Base-by-base conservation (phyloP, 2,329 filamentous ascomycete genomes). In the Xylariomycetidae sp. region DNA sequence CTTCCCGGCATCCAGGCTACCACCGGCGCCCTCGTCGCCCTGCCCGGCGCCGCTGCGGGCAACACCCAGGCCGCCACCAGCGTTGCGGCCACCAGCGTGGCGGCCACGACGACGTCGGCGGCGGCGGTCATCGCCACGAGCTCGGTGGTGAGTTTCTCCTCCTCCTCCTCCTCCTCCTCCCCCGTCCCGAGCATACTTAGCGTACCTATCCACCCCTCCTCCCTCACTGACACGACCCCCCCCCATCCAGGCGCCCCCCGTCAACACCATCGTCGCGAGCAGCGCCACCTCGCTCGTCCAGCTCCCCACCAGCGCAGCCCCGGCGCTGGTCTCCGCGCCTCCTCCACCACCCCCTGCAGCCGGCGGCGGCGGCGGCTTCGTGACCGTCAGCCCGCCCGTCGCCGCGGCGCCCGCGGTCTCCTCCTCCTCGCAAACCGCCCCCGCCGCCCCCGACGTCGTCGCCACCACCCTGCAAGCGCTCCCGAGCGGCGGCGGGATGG, bases 1-100 rank as follows among this genome's bases (percentile, higher is more conserved):
- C 30, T 47, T 13, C 44, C 44, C 10, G 44, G 42, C n/a, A 38
- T 42, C 12, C 42, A 37, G 19, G 39, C 35, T 10, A 47, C 44
- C n/a, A 25, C 30, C 6, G 44, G 44, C 15, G 42, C 36, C 25
- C 35, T 47, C 10, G 42, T 41, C 14, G 38, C 38, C 20, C 30
- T 47, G 22, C 44, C 44, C 5, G 36, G 38, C 10, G 20, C 16
- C 10, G 27, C 16, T n/a, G 27, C 13, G 10, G 20, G 5, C 3
- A 22, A 25, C 19, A 23, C 26, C 25, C 24, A 22, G 14, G 20
- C 30, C 5, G 24, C 24, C 24, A 14, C 6, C 12, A 14, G 8
- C 8, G 20, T 23, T 8, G 20, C 8, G 8, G 20, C 20, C n/a
- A 23, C 20, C 19, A 5, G 38, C 19, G 17, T 19, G 12, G 29